Evolutionary conservation across 352 stramenopile species (phyloP).

Genomic region (Pythium utonaiense): DNA sequence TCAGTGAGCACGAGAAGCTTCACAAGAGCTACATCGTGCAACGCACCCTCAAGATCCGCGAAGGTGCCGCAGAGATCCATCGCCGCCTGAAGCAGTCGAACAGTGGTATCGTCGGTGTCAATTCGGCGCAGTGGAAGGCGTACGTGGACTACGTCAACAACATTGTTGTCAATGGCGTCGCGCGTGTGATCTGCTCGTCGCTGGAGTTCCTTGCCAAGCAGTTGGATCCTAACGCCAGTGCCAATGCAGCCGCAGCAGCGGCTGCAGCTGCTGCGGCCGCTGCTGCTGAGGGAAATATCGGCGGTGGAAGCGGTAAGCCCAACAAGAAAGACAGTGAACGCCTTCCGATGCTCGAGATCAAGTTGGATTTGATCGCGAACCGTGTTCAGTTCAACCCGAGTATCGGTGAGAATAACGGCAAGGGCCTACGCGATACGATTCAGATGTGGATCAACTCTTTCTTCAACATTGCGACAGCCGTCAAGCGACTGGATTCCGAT

Average conservation of each 20-base stretch:
- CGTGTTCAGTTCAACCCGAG: constrained; percentile 86
- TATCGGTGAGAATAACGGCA: constrained; percentile 89
- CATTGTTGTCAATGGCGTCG: constrained; percentile 94
- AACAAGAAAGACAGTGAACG: constrained; percentile 42
- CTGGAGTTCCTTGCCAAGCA: constrained; percentile 94
- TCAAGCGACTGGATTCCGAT: constrained; percentile 95
- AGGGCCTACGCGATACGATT: constrained; percentile 93
- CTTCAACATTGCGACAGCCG: constrained; percentile 93
- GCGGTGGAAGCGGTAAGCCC: constrained; percentile 32
- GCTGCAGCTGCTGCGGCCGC: constrained; percentile 33
- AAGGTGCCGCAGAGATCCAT: constrained; percentile 95
- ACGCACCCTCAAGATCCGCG: constrained; percentile 94
- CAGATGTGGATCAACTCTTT: constrained; percentile 97
- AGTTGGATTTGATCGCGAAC: constrained; percentile 92
- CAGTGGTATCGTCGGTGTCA: constrained; percentile 91
- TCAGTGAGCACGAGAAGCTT: constrained; percentile 94
- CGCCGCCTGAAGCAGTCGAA: constrained; percentile 95
- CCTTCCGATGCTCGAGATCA: constrained; percentile 96
- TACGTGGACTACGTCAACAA: constrained; percentile 99
- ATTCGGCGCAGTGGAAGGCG: constrained; percentile 94
- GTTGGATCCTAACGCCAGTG: constrained; percentile 82
- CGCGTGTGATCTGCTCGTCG: constrained; percentile 79
- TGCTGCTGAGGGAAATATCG: constrained; percentile 35
- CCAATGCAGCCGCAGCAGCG: constrained; percentile 21
- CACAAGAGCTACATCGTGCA: constrained; percentile 93